Evolutionary conservation across 768 basidiomycete genomes (phyloP).

Genomic region (Tylopilus sp.): DNA sequence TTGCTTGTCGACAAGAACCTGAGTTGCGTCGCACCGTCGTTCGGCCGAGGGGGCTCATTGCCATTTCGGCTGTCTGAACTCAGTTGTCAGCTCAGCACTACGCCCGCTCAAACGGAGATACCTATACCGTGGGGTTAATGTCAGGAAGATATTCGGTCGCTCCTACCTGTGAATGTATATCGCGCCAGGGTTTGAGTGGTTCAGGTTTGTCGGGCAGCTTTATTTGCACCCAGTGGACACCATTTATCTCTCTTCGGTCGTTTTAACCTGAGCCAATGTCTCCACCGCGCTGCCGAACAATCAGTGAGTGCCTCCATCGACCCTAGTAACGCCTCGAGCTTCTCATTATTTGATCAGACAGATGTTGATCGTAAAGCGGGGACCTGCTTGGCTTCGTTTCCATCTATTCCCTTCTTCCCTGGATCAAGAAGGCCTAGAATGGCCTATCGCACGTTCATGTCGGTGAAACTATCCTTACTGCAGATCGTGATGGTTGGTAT

Average conservation of each 20-base stretch:
- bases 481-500: not conserved
- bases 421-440: not conserved
- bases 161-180: no score
- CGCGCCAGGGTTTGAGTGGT: no score
- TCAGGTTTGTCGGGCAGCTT: not conserved
- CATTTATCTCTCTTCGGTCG: slow-evolving; percentile 1
- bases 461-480: not conserved
- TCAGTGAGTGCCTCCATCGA: not conserved
- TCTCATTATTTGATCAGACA: not conserved
- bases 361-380: not conserved
- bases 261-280: slow-evolving; percentile 1
- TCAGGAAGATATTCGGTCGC: no score
- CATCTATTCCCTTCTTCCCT: not conserved
- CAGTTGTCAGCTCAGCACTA: slow-evolving; percentile 1
- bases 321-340: not conserved
- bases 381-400: not conserved
- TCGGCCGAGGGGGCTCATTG: not conserved
- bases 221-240: not conserved
- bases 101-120: not conserved
- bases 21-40: not conserved
- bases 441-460: not conserved
- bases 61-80: not conserved
- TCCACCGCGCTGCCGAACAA: not conserved
- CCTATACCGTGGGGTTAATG: not conserved
- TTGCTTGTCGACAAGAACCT: not conserved